A percentile compares a stretch with the other conserved stretches of the same genome.
These are phyloP conservation scores for Hypoxylon sp. DNA, from an alignment of 2,329 filamentous ascomycete species.

Conservation along the genomic window DNA sequence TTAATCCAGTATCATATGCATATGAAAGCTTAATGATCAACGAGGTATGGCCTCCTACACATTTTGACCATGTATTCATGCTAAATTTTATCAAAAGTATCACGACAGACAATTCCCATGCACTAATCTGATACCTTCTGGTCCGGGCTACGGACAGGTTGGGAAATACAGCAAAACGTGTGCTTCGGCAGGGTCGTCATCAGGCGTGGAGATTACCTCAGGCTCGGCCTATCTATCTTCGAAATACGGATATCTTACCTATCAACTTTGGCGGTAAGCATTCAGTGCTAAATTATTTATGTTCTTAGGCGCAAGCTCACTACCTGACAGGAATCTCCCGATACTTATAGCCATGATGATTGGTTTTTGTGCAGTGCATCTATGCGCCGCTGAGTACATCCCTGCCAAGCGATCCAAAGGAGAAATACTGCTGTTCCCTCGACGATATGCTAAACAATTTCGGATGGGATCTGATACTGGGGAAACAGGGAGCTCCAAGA, in stretches of 20 bases:
- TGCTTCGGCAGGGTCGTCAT: conserved; percentile 61
- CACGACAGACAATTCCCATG: conserved; percentile 35
- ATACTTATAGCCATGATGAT: conserved; percentile 70
- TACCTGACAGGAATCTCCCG: conserved; percentile 62
- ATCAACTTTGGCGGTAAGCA: conserved; percentile 65
- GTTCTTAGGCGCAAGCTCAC: neutral
- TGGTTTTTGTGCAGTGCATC: conserved; percentile 60
- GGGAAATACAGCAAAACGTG: conserved; percentile 58
- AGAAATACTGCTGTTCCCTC: conserved; percentile 76
- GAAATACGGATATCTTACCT: conserved; percentile 63
- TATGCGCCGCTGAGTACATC: conserved; percentile 72
- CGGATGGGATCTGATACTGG: too few relatives aligned
- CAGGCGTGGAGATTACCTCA: conserved; percentile 59
- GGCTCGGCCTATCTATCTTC: conserved; percentile 65
- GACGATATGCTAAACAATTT: too few relatives aligned
- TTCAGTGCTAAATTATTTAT: neutral
- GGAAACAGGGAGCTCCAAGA: too few relatives aligned
- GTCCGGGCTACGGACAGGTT: conserved; percentile 63
- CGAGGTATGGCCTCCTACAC: too few relatives aligned
- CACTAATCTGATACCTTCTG: conserved; percentile 42
- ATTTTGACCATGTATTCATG: too few relatives aligned
- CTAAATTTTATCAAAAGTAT: too few relatives aligned
- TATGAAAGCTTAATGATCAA: conserved; percentile 84
- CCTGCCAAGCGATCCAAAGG: conserved; percentile 74
- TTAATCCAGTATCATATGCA: conserved; percentile 79